A percentile compares a stretch with the other conserved stretches of the same genome.
Evolutionary conservation across 202 grass and related monocot species (phyloP).

Genomic region (Digitaria exilis): DNA sequence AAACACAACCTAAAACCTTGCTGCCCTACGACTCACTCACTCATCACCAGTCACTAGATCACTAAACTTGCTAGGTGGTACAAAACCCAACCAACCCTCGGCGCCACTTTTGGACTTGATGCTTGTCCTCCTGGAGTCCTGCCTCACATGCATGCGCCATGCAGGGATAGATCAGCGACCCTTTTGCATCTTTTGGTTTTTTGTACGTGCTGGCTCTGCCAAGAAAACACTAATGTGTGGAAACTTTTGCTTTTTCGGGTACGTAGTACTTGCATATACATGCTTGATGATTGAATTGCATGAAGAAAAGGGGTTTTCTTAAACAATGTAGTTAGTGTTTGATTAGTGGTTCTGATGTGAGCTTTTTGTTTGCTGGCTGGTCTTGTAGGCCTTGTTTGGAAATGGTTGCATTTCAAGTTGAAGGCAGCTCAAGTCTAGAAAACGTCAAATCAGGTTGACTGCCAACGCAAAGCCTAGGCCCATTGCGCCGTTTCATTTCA

Average conservation of each 20-base stretch:
- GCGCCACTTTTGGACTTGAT: slow-evolving; percentile 51
- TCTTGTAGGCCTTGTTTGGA: neutral
- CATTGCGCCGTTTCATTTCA: neutral
- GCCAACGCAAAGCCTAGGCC: neutral
- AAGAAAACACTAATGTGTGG: neutral
- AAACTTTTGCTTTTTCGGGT: neutral
- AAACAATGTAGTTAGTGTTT: neutral
- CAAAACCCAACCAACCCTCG: slow-evolving; percentile 33
- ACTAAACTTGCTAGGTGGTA: neutral
- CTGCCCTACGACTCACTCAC: slow-evolving; percentile 1
- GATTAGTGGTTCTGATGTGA: neutral
- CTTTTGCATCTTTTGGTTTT: neutral
- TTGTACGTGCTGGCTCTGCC: neutral
- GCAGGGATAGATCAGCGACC: neutral
- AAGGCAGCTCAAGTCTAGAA: neutral
- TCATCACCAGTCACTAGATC: neutral
- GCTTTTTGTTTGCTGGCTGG: neutral
- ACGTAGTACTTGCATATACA: slow-evolving; percentile 14
- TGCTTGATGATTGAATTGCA: slow-evolving; percentile 1
- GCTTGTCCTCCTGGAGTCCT: slow-evolving; percentile 40
- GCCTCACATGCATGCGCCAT: slow-evolving; percentile 43
- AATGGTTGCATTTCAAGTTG: neutral
- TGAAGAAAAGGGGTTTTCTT: neutral
- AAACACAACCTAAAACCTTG: neutral
- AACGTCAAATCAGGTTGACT: slow-evolving; percentile 31